Evolutionary conservation across 2,329 filamentous ascomycete species (phyloP).

Genomic region (Botrytis squamosa): DNA sequence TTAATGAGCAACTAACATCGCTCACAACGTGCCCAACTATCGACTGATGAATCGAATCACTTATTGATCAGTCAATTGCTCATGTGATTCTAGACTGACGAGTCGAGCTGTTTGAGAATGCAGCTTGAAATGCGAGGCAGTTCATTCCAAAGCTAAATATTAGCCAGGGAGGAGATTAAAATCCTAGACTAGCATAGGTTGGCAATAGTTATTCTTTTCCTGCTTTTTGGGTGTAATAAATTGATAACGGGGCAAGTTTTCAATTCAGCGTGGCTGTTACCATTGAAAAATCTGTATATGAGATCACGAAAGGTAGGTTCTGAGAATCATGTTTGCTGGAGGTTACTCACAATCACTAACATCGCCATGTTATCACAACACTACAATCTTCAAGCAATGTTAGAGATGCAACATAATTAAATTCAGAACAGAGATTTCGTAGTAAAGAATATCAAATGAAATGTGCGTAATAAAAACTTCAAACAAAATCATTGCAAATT

Average conservation of each 20-base stretch:
- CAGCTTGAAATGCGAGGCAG: too few species aligned
- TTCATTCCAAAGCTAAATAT: too few species aligned
- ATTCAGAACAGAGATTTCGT: too few species aligned
- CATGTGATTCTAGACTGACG: too few species aligned
- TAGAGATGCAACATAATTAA: neutral
- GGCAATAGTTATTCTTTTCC: neutral
- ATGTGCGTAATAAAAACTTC: neutral
- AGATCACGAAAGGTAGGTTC: neutral
- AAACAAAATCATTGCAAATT: neutral
- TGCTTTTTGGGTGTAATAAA: neutral
- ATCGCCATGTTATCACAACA: neutral
- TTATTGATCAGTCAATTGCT: neutral
- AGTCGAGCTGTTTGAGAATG: too few species aligned
- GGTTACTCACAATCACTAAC: neutral
- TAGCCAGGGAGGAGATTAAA: too few species aligned
- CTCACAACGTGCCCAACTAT: neutral
- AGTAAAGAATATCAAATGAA: neutral
- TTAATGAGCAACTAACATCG: neutral
- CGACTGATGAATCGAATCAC: neutral
- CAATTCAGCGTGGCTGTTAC: neutral
- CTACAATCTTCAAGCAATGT: neutral
- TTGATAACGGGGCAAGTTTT: fast-evolving
- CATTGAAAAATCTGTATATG: neutral
- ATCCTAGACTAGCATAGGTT: neutral
- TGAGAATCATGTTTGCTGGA: neutral